These are phyloP conservation scores for Lentinula edodes DNA, from an alignment of 768 basidiomycete species.

Conservation along the genomic window DNA sequence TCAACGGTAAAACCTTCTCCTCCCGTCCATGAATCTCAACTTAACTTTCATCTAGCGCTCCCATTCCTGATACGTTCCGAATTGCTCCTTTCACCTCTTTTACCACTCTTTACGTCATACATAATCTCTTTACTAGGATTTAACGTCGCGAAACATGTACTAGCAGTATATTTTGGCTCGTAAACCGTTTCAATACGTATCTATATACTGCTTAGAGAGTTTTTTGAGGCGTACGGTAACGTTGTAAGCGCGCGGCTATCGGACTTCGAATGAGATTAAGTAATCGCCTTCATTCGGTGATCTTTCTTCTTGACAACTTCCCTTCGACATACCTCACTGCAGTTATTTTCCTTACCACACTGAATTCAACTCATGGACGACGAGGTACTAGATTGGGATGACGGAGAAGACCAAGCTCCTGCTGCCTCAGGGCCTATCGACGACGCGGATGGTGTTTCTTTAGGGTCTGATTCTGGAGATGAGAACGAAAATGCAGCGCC, in stretches of 20 bases:
- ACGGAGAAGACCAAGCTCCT: slow-evolving; percentile 31
- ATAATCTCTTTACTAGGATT: slow-evolving; percentile 85
- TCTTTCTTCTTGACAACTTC: background rate
- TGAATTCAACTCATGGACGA: slow-evolving; percentile 31
- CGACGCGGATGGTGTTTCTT: slow-evolving; percentile 39
- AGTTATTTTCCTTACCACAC: background rate
- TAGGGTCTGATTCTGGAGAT: slow-evolving; percentile 47
- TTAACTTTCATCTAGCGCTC: slow-evolving; percentile 48
- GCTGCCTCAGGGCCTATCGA: slow-evolving; percentile 21
- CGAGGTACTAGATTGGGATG: slow-evolving; percentile 45
- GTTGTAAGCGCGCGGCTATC: background rate
- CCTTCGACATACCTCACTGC: background rate
- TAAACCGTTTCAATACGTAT: slow-evolving; percentile 4
- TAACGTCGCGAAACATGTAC: slow-evolving; percentile 82
- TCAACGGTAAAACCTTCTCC: slow-evolving; percentile 53
- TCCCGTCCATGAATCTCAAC: slow-evolving; percentile 9
- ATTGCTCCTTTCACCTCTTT: slow-evolving; percentile 82
- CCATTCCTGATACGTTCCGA: slow-evolving; percentile 91
- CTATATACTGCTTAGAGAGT: background rate
- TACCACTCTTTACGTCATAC: slow-evolving; percentile 84
- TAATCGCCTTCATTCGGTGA: background rate
- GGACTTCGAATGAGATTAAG: background rate
- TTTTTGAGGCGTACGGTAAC: background rate
- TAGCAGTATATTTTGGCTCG: slow-evolving; percentile 72
- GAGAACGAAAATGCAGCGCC: slow-evolving; percentile 39